Base-by-base conservation (phyloP, 2,329 filamentous ascomycete genomes). In the Botrytis squamosa region DNA sequence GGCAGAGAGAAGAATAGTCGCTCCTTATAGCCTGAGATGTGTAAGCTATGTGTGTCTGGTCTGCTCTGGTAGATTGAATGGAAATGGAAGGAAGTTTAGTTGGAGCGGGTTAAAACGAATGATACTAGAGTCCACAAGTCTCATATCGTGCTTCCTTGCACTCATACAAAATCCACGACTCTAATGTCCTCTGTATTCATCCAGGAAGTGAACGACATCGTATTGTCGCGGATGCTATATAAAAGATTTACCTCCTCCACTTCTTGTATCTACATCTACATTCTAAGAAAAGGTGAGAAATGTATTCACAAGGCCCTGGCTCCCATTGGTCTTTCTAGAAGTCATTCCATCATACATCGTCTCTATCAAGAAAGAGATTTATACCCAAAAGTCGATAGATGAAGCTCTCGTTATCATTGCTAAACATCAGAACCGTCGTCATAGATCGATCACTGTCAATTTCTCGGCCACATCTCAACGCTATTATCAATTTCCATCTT, bases 131-230 rank as follows among this genome's bases (percentile, higher is more conserved):
- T 29, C 1, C n/a, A 55, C 25, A 29, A 14, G 18, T 55, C 2
- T 55, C 18, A 29, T 55, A 6, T 29, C 25, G 16, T 55, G 6
- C 12, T n/a, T 4, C 5, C 12, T 16, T n/a, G 49, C 49, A n/a
- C 49, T 18, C n/a, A 55, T 55, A 2, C 5, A 18, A 18, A 2
- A 29, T 16, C 6, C 5, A 8, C 14, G 5, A 1, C 1, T 1
- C 14, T 3, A 29, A 55, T 29, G 18, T 18, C 8, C 2, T 55
- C 14, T 9, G 5, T 16, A 29, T 29, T 9, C 2, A 1, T 7
- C 16, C 16, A 2, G 10, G 49, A 5, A 3, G 0, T 52, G 12
- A 1, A n/a, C n/a, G 25, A 0, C 14, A n/a, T 55, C 6, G 25
- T 55, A 16, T 14, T 52, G 10, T n/a, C 6, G 25, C 29, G 0